Base-by-base conservation (phyloP, 1,284 basidiomycete species). In the Ustilago shanxiensis region DNA sequence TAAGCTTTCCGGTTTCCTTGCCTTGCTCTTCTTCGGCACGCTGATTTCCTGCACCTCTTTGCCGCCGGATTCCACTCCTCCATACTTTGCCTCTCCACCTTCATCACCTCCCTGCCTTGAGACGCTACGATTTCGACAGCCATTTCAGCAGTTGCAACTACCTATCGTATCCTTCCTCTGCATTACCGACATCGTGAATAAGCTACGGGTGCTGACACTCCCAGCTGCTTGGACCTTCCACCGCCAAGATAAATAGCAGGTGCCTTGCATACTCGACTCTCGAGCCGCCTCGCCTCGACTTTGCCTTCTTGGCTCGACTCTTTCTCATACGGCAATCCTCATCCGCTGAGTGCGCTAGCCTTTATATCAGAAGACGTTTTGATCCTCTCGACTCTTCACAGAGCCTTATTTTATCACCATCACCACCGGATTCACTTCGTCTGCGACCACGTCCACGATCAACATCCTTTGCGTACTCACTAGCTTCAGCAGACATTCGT, bases 261-360 rank as follows among this genome's bases (percentile, higher is more conserved):
- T 39, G 41, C 41, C 41, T 44, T 44, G 20, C 41, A 44, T 44
- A 18, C 20, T 20, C 20, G 41, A n/a, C 41, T 20, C 41, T 44
- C 41, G 41, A 44, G 41, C 41, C 41, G 18, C 41, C 41, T 44
- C 41, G 41, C 41, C 11, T 44, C 41, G 16, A 2, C 3, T 20
- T 20, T 37, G n/a, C 20, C 41, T 44, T 44, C 41, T 44, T 44
- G 41, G 41, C 41, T 44, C 41, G 41, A n/a, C 41, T 44, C 41
- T 44, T 20, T 44, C 41, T 29, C 16, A 44, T n/a, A 44, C 41
- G n/a, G 41, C 41, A 44, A 44, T 44, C 20, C 20, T 20, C 18
- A 7, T 20, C n/a, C 37, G 37, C 37, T 6, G 14, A 41, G 13
- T 11, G 6, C 5, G 31, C 31, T 6, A 11, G 31, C 11, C 35